phyloP scores from a whole-genome alignment of 352 stramenopile genomes.

The Globisporangium irregulare region DNA sequence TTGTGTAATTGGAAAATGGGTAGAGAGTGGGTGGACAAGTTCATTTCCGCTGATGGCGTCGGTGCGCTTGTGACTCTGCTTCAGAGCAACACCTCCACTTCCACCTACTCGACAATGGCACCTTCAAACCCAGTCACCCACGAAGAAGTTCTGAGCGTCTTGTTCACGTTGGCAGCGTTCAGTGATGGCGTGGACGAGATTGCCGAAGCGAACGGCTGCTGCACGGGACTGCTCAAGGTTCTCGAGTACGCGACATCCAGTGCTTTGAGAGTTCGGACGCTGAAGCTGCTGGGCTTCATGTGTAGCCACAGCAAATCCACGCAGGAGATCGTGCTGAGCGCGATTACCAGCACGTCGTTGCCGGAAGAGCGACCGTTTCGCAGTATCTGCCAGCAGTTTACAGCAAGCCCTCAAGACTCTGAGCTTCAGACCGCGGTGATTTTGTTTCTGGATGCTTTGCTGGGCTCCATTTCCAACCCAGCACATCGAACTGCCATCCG shows the following conservation, averaged over 20 bases:
- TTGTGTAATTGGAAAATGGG: not conserved
- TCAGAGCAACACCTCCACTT: slow-evolving; percentile 9
- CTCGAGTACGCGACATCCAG: slow-evolving; percentile 24
- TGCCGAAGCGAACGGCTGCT: slow-evolving; percentile 30
- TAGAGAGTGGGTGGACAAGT: slow-evolving; percentile 58
- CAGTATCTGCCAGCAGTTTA: slow-evolving; percentile 27
- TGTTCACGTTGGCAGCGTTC: slow-evolving; percentile 47
- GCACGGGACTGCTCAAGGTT: slow-evolving; percentile 22
- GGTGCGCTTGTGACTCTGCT: slow-evolving; percentile 38
- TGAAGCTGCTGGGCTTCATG: slow-evolving; percentile 34
- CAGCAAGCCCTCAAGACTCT: slow-evolving; percentile 23
- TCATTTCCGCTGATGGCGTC: slow-evolving; percentile 42
- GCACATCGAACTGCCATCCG: slow-evolving; percentile 32
- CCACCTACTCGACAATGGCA: not conserved
- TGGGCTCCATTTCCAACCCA: slow-evolving; percentile 31
- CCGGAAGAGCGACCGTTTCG: slow-evolving; percentile 22
- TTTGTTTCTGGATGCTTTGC: slow-evolving; percentile 45
- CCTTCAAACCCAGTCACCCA: slow-evolving; percentile 20
- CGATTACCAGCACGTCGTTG: slow-evolving; percentile 20
- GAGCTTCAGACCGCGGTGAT: slow-evolving; percentile 30
- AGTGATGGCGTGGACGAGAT: slow-evolving; percentile 31
- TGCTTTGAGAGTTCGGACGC: slow-evolving; percentile 26
- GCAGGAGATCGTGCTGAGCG: slow-evolving; percentile 28
- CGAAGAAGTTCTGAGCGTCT: slow-evolving; percentile 42
- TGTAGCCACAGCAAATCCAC: slow-evolving; percentile 29